Evolutionary conservation across 371 early-diverging fungal genomes (phyloP), one percentile per base, ranked within the genome.

Genomic region (Actinomucor elegans): DNA sequence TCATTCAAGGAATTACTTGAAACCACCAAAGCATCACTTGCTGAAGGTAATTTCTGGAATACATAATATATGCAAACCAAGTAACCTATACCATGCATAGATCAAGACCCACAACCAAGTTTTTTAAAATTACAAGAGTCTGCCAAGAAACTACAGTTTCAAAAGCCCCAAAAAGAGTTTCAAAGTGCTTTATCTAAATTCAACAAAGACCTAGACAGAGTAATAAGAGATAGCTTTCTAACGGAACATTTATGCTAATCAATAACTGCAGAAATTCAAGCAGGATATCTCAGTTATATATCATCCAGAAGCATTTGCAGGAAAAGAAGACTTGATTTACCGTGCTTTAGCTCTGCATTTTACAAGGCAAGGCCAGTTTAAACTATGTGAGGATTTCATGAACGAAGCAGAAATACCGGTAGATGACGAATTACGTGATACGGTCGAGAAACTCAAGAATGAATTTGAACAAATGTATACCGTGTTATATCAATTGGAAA

Each of bases 291-390:
- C 77, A 11, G 69, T 69, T 1, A 73, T 83, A 23, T 71, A 75
- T 64, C 79, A 84, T 44, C 85, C 87, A 34, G 76, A 70, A 50
- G 85, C 87, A n/a, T 89, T 93, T 54, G 81, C 77, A 24, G 76
- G 79, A 33, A 88, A 89, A 60, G 77, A 80, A 7, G 57, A 71
- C 4, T 55, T 84, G 21, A 56, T 95, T 29, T 63, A 75, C 34
- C 74, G 71, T 21, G 74, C 89, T 8, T 62, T 95, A 17, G 84
- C 84, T 5, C 51, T 76, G 52, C 94, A 95, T 52, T 90, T 96
- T 59, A 79, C 94, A 28, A 80, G 94, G n/a, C 86, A 94, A 65
- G 96, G 96, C 15, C 79, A 89, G 34, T 94, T 92, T 63, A 86
- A 81, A 15, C 59, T 91, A 15, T 91, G 84, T 18, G 80, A 86